These are phyloP conservation scores for Sporothrix mexicana DNA, from an alignment of 2,329 filamentous ascomycete species.

Conservation along the genomic window DNA sequence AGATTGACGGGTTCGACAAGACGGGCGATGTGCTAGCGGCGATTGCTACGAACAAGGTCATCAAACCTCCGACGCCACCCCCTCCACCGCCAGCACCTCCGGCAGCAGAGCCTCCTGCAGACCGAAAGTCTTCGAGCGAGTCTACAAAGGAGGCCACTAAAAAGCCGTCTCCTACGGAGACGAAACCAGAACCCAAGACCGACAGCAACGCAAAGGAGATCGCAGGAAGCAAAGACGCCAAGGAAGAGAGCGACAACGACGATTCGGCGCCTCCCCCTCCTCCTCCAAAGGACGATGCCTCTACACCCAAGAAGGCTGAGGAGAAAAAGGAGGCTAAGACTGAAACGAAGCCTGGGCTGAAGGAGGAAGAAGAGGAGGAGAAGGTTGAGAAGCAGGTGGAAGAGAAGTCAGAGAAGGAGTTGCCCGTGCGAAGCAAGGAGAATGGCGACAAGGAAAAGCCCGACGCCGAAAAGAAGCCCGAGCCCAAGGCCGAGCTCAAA, in stretches of 20 bases:
- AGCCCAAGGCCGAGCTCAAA: not conserved
- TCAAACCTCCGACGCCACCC: conserved; percentile 40
- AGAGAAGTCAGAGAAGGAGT: not conserved
- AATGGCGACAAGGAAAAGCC: not conserved
- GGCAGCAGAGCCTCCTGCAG: not conserved
- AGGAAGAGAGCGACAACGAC: conserved; percentile 9
- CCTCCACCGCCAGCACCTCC: conserved; percentile 32
- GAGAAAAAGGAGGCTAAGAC: not conserved
- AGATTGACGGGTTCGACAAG: conserved; percentile 79
- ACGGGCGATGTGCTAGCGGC: conserved; percentile 71
- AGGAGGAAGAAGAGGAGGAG: not conserved
- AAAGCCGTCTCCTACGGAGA: not conserved
- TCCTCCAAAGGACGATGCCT: conserved; percentile 21
- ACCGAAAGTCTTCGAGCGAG: not conserved
- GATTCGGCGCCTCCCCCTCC: conserved; percentile 14
- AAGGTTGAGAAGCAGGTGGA: not conserved
- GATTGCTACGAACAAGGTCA: conserved; percentile 66
- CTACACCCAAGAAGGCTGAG: not conserved
- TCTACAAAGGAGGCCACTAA: conserved; percentile 13
- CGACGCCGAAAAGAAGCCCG: not conserved
- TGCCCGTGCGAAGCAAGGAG: not conserved
- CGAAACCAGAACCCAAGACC: not conserved
- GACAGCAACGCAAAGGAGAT: not conserved
- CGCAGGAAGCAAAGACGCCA: not conserved
- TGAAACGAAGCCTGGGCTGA: not conserved